A percentile compares a stretch with the other conserved stretches of the same genome.
Evolutionary conservation across 139 green algal species (phyloP).

Genomic region (Picochlorum sp.): DNA sequence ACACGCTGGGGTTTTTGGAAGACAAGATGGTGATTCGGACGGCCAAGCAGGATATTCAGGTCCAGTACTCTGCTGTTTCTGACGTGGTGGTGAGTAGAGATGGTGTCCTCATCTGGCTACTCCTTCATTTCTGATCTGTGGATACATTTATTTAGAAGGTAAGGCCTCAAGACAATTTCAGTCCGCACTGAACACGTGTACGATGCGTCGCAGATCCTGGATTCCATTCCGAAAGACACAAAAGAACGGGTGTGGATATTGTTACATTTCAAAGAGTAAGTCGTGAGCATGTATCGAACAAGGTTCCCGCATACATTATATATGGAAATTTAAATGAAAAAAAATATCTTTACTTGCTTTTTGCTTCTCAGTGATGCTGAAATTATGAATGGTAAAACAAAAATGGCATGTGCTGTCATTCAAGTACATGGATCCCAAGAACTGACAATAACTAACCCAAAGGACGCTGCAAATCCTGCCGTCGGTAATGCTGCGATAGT

Average conservation of each 20-base stretch:
- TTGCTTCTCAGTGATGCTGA: neutral
- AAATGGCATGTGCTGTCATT: slow-evolving; percentile 6
- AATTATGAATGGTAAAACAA: slow-evolving; percentile 19
- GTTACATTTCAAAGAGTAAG: slow-evolving; percentile 7
- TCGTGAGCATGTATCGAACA: neutral
- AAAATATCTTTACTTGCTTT: no score
- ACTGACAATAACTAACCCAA: slow-evolving; percentile 9
- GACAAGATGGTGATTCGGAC: slow-evolving; percentile 16
- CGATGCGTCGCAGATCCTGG: slow-evolving; percentile 10
- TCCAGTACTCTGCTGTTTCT: slow-evolving; percentile 10
- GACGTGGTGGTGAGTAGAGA: slow-evolving; percentile 17
- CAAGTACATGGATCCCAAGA: slow-evolving; percentile 8
- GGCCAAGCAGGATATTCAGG: slow-evolving; percentile 4
- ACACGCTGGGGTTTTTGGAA: slow-evolving; percentile 16
- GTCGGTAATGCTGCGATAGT: slow-evolving; percentile 14
- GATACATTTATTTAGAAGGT: neutral
- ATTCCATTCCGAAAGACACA: slow-evolving; percentile 19
- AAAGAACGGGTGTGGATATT: slow-evolving; percentile 19
- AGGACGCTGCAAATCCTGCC: neutral
- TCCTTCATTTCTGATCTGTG: neutral
- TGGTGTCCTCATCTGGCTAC: no score
- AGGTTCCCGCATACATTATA: neutral
- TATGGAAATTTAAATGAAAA: neutral
- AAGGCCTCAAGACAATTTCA: neutral
- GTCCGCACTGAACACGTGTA: no score